Evolutionary conservation across 257 asterid genomes (phyloP), one percentile per base, ranked within the genome.

Genomic region (Primulina huaijiensis): DNA sequence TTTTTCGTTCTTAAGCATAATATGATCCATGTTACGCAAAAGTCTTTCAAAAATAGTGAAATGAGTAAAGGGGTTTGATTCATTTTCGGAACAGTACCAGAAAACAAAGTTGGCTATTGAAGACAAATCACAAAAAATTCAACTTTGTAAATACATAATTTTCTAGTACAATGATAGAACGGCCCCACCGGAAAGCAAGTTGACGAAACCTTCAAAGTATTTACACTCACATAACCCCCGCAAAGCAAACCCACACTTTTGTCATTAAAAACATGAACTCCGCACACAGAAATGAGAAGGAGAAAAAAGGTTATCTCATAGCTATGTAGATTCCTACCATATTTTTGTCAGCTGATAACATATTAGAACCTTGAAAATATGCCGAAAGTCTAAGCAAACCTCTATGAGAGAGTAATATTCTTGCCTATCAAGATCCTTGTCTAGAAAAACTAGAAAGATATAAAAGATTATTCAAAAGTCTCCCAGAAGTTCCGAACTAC

Each of bases 401-500:
- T 46, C 55, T 14, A 12, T 14, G 55, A 46, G 55, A 46, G 19
- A 46, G 55, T 5, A 46, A 4, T 14, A 46, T 12, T 14, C 6
- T 12, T 3, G 19, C 55, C 55, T 17, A 43, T 43, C 53, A 11
- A 43, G n/a, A 43, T 10, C 5, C 17, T 43, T 11, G 53, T 12
- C 17, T 11, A 14, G 55, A 46, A 9, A 38, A 46, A 46, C 55
- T 46, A 46, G 55, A 46, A 46, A 46, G 17, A 37, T 34, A 53
- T 31, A 23, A 12, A 68, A 33, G 31, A 56, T 29, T 53, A 74
- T 72, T 34, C 23, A 60, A 52, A 57, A 8, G 60, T 12, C 62
- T 33, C 38, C 37, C 50, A 35, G 6, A 12, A 65, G 64, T 52
- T 16, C 55, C 37, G 12, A 29, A 63, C 65, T 1, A 56, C 53